These are phyloP conservation scores for Maudiozyma serrabonitensis DNA, from an alignment of 805 yeast genomes.

Conservation along the genomic window DNA sequence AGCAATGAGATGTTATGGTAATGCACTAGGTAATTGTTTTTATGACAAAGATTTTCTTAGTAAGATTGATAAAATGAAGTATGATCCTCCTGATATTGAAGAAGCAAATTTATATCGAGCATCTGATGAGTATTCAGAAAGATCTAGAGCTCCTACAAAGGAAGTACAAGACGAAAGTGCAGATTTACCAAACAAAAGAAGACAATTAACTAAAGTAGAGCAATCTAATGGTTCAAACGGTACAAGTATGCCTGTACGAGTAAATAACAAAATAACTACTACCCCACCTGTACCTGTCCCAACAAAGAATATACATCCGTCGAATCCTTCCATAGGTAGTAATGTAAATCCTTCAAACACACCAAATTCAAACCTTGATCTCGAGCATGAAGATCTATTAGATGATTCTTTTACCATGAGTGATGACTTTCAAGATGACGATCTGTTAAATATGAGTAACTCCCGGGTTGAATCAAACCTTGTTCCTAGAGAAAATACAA, in stretches of 20 bases:
- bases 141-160: conserved; percentile 20
- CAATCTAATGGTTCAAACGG: not conserved
- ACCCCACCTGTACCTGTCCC: not conserved
- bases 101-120: conserved; percentile 34
- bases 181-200: conserved; percentile 11
- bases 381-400: conserved; percentile 27
- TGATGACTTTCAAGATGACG: conserved; percentile 36
- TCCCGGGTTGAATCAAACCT: not conserved
- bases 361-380: not conserved
- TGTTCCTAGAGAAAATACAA: not conserved
- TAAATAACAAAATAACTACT: not conserved
- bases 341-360: not conserved
- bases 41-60: conserved; percentile 61
- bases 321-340: not conserved
- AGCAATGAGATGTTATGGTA: conserved; percentile 72
- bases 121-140: conserved; percentile 26
- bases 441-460: conserved; percentile 28
- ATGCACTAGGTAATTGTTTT: conserved; percentile 75
- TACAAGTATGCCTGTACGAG: not conserved
- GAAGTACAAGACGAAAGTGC: conserved; percentile 7
- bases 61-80: conserved; percentile 34
- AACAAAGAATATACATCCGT: not conserved
- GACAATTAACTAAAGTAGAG: conserved; percentile 16
- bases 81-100: conserved; percentile 38
- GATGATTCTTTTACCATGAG: conserved; percentile 49